Base-by-base conservation (phyloP, 2,329 filamentous ascomycete species). In the Fusarium euwallaceae region DNA sequence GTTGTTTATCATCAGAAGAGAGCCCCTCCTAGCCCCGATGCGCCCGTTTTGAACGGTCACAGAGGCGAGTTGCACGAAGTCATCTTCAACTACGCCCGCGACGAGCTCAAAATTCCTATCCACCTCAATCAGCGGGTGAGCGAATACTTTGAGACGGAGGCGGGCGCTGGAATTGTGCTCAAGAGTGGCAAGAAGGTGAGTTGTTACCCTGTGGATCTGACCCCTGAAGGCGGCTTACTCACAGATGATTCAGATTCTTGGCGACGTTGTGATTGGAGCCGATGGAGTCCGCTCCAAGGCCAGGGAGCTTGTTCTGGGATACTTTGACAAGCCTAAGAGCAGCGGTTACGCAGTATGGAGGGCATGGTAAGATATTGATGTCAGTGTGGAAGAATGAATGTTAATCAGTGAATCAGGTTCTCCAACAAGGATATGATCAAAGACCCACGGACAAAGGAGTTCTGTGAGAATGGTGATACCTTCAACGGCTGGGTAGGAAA, bases 1-100 rank as follows among this genome's bases (percentile, higher is more conserved):
- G 85, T 91, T 12, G 86, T 92, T 24, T 86, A 88, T 65, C 89
- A 90, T 67, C 90, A 92, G 67, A 86, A 88, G 11, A 61, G 73
- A 12, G 53, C 67, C 0, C 75, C 75, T 6, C 75, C 75, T 0
- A 74, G 53, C 2, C 69, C 64, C 2, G 69, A 76, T n/a, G 63
- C 75, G 9, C 75, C 75, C 2, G 65, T 76, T 0, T 29, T 76
- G 39, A 74, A 74, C 14, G 74, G 74, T 0, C 74, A 76, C 29
- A 55, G 74, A 16, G 74, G 74, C 7, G 69, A 70, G 16, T 2
- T 76, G 5, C 74, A 76, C 17, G 60, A 69, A 12, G 41, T 76
- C 14, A 70, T 76, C 14, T 67, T 70, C 59, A 66, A 71, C 3
- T 77, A 77, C 51, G 74, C 74, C 39, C 48, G 37, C 2, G 27